Percentiles rank a stretch among this genome's conserved stretches.
phyloP scores from a whole-genome alignment of 768 basidiomycete species.

The Suillus ampliporus region DNA sequence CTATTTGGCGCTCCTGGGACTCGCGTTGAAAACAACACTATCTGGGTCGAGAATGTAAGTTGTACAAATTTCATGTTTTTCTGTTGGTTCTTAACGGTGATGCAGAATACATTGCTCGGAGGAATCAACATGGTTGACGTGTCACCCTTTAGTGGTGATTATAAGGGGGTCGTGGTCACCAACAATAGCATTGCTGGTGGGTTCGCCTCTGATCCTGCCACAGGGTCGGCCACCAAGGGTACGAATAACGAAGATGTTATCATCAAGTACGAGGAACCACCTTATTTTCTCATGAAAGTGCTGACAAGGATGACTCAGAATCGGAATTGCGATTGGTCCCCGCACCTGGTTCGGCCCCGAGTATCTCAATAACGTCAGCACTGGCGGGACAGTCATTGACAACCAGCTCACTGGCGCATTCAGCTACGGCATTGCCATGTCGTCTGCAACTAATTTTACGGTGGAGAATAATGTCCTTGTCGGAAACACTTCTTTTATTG shows the following conservation, averaged over 20 bases:
- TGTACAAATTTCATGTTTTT: background rate
- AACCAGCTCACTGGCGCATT: conserved; percentile 73
- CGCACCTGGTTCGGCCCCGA: conserved; percentile 73
- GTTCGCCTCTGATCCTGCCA: conserved; percentile 56
- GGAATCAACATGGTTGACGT: conserved; percentile 84
- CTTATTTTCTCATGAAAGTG: conserved; percentile 6
- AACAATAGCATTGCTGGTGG: conserved; percentile 75
- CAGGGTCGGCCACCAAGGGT: conserved; percentile 52
- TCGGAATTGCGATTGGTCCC: conserved; percentile 83
- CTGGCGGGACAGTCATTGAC: conserved; percentile 56
- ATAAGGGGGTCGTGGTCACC: conserved; percentile 63
- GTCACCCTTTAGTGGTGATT: conserved; percentile 69
- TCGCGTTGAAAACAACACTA: conserved; percentile 76
- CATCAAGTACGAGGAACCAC: conserved; percentile 61
- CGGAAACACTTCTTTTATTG: conserved; percentile 80
- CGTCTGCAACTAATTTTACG: conserved; percentile 68
- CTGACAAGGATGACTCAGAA: conserved; percentile 45
- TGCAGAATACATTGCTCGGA: conserved; percentile 69
- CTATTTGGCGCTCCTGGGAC: conserved; percentile 79
- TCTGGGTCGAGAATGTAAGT: conserved; percentile 71
- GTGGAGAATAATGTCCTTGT: conserved; percentile 63
- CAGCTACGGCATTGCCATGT: conserved; percentile 73
- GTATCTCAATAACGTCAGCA: conserved; percentile 59
- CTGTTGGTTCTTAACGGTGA: background rate
- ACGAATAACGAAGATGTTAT: conserved; percentile 63